phyloP scores from a whole-genome alignment of 345 rosid genomes.

The Alliaria petiolata region DNA sequence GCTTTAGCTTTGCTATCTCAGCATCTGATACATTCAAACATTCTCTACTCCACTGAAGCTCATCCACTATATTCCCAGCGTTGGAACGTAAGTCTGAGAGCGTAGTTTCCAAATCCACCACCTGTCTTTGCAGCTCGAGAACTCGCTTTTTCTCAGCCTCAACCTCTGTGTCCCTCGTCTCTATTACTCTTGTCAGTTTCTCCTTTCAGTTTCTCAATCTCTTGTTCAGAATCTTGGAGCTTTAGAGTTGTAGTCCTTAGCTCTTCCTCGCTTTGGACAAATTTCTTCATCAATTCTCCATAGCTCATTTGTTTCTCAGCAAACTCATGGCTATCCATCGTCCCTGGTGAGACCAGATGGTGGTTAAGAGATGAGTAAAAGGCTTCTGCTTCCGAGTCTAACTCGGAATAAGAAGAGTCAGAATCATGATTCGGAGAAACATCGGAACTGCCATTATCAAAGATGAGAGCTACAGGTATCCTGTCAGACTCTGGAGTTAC shows the following conservation, averaged over 20 bases:
- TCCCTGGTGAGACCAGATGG: slow-evolving; percentile 31
- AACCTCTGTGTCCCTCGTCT: slow-evolving; percentile 25
- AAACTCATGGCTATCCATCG: slow-evolving; percentile 25
- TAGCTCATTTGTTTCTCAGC: slow-evolving; percentile 31
- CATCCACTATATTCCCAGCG: slow-evolving; percentile 28
- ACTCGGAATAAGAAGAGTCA: slow-evolving; percentile 57
- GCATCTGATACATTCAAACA: slow-evolving; percentile 32
- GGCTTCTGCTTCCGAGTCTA: slow-evolving; percentile 77
- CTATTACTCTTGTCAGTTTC: slow-evolving; percentile 36
- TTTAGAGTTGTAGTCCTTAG: slow-evolving; percentile 41
- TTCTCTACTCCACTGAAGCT: slow-evolving; percentile 35
- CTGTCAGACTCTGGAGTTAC: slow-evolving; percentile 42
- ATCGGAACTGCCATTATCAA: slow-evolving; percentile 50
- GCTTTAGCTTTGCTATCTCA: slow-evolving; percentile 35
- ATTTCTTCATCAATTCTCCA: slow-evolving; percentile 36
- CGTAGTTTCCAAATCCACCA: slow-evolving; percentile 35
- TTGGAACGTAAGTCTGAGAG: slow-evolving; percentile 30
- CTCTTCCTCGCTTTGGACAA: slow-evolving; percentile 43
- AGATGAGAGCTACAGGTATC: slow-evolving; percentile 47
- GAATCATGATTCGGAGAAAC: slow-evolving; percentile 51
- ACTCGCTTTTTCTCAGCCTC: slow-evolving; percentile 37
- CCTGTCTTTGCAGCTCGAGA: slow-evolving; percentile 30
- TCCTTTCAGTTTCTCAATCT: slow-evolving; percentile 41
- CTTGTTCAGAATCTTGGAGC: slow-evolving; percentile 55
- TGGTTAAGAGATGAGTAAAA: slow-evolving; percentile 50